These are phyloP conservation scores for Candida rishiriensis DNA, from an alignment of 805 yeast species.

Conservation along the genomic window DNA sequence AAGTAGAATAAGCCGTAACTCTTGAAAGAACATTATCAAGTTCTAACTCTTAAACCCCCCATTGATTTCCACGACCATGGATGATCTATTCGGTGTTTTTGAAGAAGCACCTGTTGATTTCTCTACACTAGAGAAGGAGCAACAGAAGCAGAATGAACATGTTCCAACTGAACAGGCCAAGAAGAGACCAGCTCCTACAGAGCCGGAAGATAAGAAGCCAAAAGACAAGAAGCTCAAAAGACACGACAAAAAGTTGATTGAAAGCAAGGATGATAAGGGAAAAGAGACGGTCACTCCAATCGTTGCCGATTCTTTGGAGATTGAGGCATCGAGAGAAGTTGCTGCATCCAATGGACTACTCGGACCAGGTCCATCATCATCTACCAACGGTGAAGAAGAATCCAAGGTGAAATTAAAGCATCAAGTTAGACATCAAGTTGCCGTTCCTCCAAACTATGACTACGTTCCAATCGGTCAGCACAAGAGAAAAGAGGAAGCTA, in stretches of 20 bases:
- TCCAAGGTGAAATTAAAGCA: slow-evolving; percentile 67
- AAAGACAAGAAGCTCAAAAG: slow-evolving; percentile 24
- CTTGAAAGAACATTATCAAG: no score
- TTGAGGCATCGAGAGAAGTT: slow-evolving; percentile 86
- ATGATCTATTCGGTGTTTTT: slow-evolving; percentile 61
- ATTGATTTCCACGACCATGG: slow-evolving; percentile 18
- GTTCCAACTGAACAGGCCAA: slow-evolving; percentile 6
- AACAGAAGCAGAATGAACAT: slow-evolving; percentile 3
- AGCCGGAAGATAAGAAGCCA: slow-evolving; percentile 2
- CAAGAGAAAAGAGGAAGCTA: slow-evolving; percentile 70
- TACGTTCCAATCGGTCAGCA: slow-evolving; percentile 88
- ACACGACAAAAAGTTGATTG: slow-evolving; percentile 26
- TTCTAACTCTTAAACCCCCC: no score
- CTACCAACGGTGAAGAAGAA: slow-evolving; percentile 18
- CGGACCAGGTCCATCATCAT: slow-evolving; percentile 27
- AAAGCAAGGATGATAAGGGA: slow-evolving; percentile 19
- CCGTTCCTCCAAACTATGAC: slow-evolving; percentile 87
- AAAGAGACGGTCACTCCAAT: slow-evolving; percentile 47
- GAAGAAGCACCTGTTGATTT: slow-evolving; percentile 44
- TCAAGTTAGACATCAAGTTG: slow-evolving; percentile 97
- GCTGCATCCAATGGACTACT: slow-evolving; percentile 73
- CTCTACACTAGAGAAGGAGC: slow-evolving; percentile 9
- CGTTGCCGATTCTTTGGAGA: slow-evolving; percentile 82
- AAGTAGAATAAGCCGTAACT: no score
- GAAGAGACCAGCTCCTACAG: slow-evolving; percentile 11